Evolutionary conservation across 345 rosid genomes (phyloP).

Genomic region (Lenwebbia sp.): DNA sequence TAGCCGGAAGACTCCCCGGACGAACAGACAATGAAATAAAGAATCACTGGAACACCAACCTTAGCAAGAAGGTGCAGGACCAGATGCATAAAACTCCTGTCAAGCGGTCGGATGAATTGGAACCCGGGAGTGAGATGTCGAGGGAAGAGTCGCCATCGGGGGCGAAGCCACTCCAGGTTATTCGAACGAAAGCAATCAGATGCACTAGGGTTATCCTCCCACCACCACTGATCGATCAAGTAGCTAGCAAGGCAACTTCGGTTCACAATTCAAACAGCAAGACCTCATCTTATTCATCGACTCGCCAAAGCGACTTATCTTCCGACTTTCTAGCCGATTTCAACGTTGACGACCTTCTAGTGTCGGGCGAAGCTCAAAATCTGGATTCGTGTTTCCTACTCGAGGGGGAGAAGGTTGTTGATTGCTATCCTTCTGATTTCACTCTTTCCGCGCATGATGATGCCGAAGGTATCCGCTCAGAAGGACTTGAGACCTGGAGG

Average conservation of each 20-base stretch:
- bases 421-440: neutral
- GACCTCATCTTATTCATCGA: neutral
- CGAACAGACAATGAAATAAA: slow-evolving; percentile 15
- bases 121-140: neutral
- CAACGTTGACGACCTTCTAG: neutral
- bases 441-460: neutral
- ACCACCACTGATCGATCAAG: neutral
- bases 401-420: neutral
- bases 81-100: neutral
- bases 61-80: neutral
- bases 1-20: slow-evolving; percentile 10
- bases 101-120: neutral
- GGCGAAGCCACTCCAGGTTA: neutral
- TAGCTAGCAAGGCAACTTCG: neutral
- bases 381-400: neutral
- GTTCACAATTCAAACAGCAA: neutral
- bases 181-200: slow-evolving; percentile 8
- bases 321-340: neutral
- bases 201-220: slow-evolving; percentile 9
- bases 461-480: neutral
- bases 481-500: neutral
- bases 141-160: neutral
- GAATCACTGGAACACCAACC: slow-evolving; percentile 9
- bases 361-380: neutral
- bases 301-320: neutral